phyloP scores from a whole-genome alignment of 495 filamentous ascomycete species.

The Astrothelium subdiscretum region DNA sequence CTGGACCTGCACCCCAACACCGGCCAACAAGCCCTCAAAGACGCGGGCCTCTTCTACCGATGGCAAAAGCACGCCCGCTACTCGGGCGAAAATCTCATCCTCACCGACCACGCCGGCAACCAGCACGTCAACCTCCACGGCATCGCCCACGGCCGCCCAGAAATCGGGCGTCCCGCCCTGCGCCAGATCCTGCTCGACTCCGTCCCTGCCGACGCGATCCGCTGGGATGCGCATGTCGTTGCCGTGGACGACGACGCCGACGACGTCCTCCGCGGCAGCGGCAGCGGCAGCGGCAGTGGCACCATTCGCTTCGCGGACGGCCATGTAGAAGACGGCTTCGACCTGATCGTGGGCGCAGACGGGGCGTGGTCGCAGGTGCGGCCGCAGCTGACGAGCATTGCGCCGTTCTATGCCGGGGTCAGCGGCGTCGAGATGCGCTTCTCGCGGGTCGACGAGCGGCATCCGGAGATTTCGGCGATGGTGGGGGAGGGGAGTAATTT shows the following conservation, averaged over 20 bases:
- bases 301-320: constrained; percentile 25
- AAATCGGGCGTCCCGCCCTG: constrained; percentile 34
- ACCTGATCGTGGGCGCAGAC: constrained; percentile 51
- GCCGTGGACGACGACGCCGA: constrained; percentile 1
- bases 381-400: constrained; percentile 31
- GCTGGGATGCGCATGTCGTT: constrained; percentile 13
- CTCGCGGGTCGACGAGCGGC: constrained; percentile 18
- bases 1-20: constrained; percentile 43
- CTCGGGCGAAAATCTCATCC: constrained; percentile 35
- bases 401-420: constrained; percentile 41
- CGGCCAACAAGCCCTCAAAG: constrained; percentile 39
- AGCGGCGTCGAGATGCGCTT: constrained; percentile 14
- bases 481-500: constrained; percentile 36
- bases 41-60: constrained; percentile 37
- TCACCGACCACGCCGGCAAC: background rate
- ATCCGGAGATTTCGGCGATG: constrained; percentile 26
- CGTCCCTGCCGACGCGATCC: constrained; percentile 27
- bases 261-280: too few species aligned
- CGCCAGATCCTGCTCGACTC: constrained; percentile 35
- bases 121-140: background rate
- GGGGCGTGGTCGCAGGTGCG: constrained; percentile 50
- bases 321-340: constrained; percentile 25
- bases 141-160: constrained; percentile 8
- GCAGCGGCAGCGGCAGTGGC: too few species aligned
- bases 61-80: constrained; percentile 35